Evolutionary conservation across 2,329 filamentous ascomycete species (phyloP).

Genomic region (Bipolaris gigantea): DNA sequence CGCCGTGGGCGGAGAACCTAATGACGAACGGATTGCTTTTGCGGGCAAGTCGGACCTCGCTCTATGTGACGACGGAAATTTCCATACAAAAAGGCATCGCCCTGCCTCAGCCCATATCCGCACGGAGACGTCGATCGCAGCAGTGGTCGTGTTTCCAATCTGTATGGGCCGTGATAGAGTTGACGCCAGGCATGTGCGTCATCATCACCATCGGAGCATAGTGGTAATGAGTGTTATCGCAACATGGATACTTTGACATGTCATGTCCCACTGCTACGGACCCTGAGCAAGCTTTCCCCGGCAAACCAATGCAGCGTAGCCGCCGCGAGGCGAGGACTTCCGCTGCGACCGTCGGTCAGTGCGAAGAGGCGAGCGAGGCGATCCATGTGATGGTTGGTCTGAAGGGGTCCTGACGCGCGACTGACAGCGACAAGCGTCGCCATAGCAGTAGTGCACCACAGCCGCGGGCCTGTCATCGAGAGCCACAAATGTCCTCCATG

Average conservation of each 20-base stretch:
- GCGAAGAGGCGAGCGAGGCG: slow-evolving; percentile 19
- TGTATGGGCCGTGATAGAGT: slow-evolving; percentile 12
- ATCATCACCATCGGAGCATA: slow-evolving; percentile 12
- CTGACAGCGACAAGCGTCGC: slow-evolving; percentile 38
- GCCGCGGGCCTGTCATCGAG: slow-evolving; percentile 36
- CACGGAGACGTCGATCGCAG: slow-evolving; percentile 37
- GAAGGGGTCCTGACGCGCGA: slow-evolving; percentile 32
- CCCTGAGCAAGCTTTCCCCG: slow-evolving; percentile 23
- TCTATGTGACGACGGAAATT: slow-evolving; percentile 15
- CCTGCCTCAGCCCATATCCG: slow-evolving; percentile 39
- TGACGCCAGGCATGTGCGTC: slow-evolving; percentile 13
- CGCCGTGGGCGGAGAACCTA: slow-evolving; percentile 17
- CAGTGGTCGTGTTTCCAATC: slow-evolving; percentile 21
- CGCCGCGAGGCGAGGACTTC: slow-evolving; percentile 16
- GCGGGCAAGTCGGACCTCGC: slow-evolving; percentile 8
- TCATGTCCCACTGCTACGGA: background rate
- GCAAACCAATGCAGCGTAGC: slow-evolving; percentile 13
- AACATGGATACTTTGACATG: background rate
- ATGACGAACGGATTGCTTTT: slow-evolving; percentile 11
- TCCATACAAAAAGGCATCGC: slow-evolving; percentile 17
- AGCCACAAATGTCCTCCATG: slow-evolving; percentile 27
- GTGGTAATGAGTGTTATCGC: slow-evolving; percentile 11
- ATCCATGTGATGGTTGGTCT: slow-evolving; percentile 26
- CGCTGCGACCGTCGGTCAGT: slow-evolving; percentile 20
- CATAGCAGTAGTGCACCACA: slow-evolving; percentile 25